Evolutionary conservation across 306 rosid species (phyloP).

Genomic region (Fragaria vesca): DNA sequence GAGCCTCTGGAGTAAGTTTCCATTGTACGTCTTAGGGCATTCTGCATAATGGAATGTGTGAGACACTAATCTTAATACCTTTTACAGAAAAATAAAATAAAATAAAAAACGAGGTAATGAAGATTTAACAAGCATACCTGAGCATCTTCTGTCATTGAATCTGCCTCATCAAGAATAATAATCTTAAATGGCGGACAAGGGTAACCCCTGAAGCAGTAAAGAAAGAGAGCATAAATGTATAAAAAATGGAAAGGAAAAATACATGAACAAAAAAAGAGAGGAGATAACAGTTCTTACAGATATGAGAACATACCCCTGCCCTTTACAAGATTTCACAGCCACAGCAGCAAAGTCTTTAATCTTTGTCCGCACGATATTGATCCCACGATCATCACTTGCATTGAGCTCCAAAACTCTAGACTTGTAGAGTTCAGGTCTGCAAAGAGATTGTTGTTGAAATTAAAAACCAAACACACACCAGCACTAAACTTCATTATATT

Average conservation of each 20-base stretch:
- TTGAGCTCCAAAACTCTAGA: slow-evolving; percentile 90
- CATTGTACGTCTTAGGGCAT: slow-evolving; percentile 93
- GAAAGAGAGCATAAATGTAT: not conserved
- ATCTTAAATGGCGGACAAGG: slow-evolving; percentile 94
- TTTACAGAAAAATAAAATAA: not conserved
- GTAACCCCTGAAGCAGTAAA: slow-evolving; percentile 50
- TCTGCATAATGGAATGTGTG: slow-evolving; percentile 45
- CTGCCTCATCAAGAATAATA: slow-evolving; percentile 93
- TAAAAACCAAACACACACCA: not conserved
- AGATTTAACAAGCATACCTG: slow-evolving; percentile 49
- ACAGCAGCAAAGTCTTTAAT: slow-evolving; percentile 87
- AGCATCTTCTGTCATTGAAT: slow-evolving; percentile 99
- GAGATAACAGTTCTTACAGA: not conserved
- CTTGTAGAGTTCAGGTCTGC: slow-evolving; percentile 83
- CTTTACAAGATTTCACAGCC: slow-evolving; percentile 61
- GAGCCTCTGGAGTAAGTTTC: slow-evolving; percentile 94
- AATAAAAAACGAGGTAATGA: not conserved
- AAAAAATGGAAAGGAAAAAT: slow-evolving; percentile 1
- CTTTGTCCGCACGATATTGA: slow-evolving; percentile 90
- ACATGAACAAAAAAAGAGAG: not conserved
- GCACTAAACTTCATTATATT: not conserved
- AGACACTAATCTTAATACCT: slow-evolving; percentile 8
- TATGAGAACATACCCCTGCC: slow-evolving; percentile 47
- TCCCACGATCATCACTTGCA: slow-evolving; percentile 98
- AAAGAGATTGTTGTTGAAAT: slow-evolving; percentile 4